phyloP scores from a whole-genome alignment of 1,139 yeast genomes.

The Hanseniaspora gamundiae region DNA sequence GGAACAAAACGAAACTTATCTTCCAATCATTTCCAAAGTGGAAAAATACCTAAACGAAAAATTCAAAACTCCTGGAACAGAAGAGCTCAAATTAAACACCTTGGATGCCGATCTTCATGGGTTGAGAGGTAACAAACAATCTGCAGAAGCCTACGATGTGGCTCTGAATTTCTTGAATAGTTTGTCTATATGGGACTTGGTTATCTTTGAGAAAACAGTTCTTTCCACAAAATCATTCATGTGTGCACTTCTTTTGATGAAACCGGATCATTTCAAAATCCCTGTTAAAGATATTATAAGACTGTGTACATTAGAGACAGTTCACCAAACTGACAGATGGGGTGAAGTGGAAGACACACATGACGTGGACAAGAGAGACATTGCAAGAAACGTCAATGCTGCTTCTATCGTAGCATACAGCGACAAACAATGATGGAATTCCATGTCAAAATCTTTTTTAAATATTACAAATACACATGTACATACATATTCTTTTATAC shows the following conservation, averaged over 20 bases:
- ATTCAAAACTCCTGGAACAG: slow-evolving; percentile 23
- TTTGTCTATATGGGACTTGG: slow-evolving; percentile 63
- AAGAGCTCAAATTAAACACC: slow-evolving; percentile 33
- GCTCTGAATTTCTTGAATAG: slow-evolving; percentile 54
- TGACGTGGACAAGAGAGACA: slow-evolving; percentile 85
- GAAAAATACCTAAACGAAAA: slow-evolving; percentile 47
- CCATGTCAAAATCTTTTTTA: not conserved
- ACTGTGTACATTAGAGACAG: slow-evolving; percentile 70
- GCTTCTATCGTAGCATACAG: slow-evolving; percentile 53
- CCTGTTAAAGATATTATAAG: slow-evolving; percentile 62
- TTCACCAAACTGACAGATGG: slow-evolving; percentile 81
- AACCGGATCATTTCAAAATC: slow-evolving; percentile 16
- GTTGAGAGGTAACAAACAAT: slow-evolving; percentile 66
- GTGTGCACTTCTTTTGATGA: slow-evolving; percentile 40
- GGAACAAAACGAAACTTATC: slow-evolving; percentile 64
- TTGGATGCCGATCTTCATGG: slow-evolving; percentile 78
- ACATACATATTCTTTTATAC: slow-evolving; percentile 1
- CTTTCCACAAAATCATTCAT: slow-evolving; percentile 77
- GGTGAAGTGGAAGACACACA: slow-evolving; percentile 98
- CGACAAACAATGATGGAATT: not conserved
- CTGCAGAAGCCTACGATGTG: slow-evolving; percentile 43
- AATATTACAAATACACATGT: not conserved
- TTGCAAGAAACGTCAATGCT: slow-evolving; percentile 68
- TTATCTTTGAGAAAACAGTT: slow-evolving; percentile 81
- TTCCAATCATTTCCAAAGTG: slow-evolving; percentile 59